These are phyloP conservation scores for Athelia sp. DNA, from an alignment of 1,284 basidiomycete genomes.

Conservation along the genomic window DNA sequence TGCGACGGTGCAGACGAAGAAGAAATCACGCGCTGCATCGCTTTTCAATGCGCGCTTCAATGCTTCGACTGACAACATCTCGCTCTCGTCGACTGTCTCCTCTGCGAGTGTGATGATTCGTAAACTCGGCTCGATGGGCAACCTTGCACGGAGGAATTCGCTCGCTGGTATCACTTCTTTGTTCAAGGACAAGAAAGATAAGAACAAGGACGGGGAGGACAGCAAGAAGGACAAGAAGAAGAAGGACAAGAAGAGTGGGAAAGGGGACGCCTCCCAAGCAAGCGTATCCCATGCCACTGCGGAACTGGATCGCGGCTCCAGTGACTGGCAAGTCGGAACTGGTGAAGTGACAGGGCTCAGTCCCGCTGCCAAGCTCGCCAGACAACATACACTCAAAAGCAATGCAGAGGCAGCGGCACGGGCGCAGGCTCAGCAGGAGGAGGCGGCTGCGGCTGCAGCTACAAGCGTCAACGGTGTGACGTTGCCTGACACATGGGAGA, in stretches of 20 bases:
- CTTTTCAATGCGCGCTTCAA: slow-evolving; percentile 92
- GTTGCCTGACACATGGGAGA: slow-evolving; percentile 72
- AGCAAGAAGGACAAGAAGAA: slow-evolving; percentile 22
- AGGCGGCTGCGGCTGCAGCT: slow-evolving; percentile 33
- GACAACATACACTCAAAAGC: slow-evolving; percentile 84
- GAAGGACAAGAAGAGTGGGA: slow-evolving; percentile 47
- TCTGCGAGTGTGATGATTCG: slow-evolving; percentile 97
- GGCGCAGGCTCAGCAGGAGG: slow-evolving; percentile 54
- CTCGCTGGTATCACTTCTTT: slow-evolving; percentile 90
- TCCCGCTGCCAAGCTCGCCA: slow-evolving; percentile 87
- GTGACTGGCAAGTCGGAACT: slow-evolving; percentile 44
- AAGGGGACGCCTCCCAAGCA: slow-evolving; percentile 66
- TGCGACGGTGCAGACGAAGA: slow-evolving; percentile 57
- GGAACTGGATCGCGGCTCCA: slow-evolving; percentile 67
- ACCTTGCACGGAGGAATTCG: slow-evolving; percentile 86
- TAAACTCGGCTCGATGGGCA: slow-evolving; percentile 91
- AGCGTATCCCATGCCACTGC: slow-evolving; percentile 82
- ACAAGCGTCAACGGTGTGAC: slow-evolving; percentile 27
- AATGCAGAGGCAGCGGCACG: slow-evolving; percentile 79
- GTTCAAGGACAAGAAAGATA: slow-evolving; percentile 88
- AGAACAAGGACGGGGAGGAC: slow-evolving; percentile 53
- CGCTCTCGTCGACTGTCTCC: slow-evolving; percentile 93
- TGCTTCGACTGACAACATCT: slow-evolving; percentile 95
- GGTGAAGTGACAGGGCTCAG: slow-evolving; percentile 74
- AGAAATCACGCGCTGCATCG: slow-evolving; percentile 62